Evolutionary conservation across 2,329 filamentous ascomycete genomes (phyloP), one percentile per base, ranked within the genome.

Genomic region (Colletotrichum filicis): DNA sequence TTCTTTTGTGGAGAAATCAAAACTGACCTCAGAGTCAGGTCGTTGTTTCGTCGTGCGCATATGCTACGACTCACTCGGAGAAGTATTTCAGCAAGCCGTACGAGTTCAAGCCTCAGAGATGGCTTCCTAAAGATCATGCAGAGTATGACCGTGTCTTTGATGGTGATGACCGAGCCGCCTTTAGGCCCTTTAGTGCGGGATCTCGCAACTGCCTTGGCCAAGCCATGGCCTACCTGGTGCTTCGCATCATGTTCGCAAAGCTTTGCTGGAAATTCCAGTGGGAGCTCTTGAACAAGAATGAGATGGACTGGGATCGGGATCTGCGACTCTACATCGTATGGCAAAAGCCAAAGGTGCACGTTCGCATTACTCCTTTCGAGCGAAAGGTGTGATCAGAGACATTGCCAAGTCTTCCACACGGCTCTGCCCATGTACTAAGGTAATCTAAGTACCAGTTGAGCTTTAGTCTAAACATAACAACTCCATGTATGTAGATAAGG

Each of bases 241-340:
- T 63, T 35, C 58, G 66, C 12, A 58, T 58, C 30, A 58, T 58
- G 16, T 58, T 58, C 11, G 56, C 56, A 7, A 58, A 58, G 30
- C 56, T 58, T 22, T 35, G 28, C 22, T 69, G 66, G 66, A 57
- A 37, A 1, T 69, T 62, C 37, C 26, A 69, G 19, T 53, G 46
- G 66, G 66, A 69, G 14, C 24, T 69, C 58, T 16, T 56, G 12
- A 69, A 69, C 46, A 28, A 37, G 46, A 30, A 56, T 24, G 53
- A 62, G 28, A 60, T 69, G 35, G 66, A 69, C n/a, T 69, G 66
- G 66, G 66, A 69, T 26, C 35, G 66, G 5, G 66, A 69, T 69
- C 58, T 69, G 8, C 35, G 66, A 19, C 46, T 69, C 5, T 69
- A 69, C 61, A 58, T 58, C 6, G 56, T 58, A 32, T 58, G 56